Conservation (phyloP, 106 monocot genomes). For the Platanthera guangdongensis region DNA sequence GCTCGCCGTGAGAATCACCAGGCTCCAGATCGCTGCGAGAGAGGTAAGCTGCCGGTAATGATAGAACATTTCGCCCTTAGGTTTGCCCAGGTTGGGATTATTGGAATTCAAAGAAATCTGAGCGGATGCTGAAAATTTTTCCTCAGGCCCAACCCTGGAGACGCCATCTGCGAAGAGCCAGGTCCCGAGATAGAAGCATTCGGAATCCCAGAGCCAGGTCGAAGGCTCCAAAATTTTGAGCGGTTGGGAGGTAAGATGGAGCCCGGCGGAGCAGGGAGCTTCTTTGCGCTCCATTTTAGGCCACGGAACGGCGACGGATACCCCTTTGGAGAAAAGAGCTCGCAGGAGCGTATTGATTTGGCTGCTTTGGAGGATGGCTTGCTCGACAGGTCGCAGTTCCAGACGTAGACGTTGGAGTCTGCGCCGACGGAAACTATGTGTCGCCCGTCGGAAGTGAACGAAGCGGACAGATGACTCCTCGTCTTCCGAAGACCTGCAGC, state of each 20-base stretch:
- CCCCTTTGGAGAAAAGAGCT: slow-evolving; percentile 60
- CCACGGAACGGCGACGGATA: slow-evolving; percentile 55
- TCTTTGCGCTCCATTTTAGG: slow-evolving; percentile 21
- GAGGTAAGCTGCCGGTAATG: slow-evolving; percentile 7
- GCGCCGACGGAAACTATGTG: slow-evolving; percentile 64
- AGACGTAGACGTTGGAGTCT: slow-evolving; percentile 67
- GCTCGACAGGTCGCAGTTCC: slow-evolving; percentile 37
- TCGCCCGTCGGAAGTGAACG: slow-evolving; percentile 75
- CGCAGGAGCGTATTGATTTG: slow-evolving; percentile 42
- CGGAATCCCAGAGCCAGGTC: slow-evolving; percentile 31
- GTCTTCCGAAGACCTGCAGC: slow-evolving; percentile 49
- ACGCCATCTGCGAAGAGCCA: slow-evolving; percentile 44
- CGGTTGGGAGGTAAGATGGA: slow-evolving; percentile 6
- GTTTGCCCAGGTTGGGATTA: not conserved
- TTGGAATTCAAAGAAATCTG: not conserved
- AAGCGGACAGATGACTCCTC: slow-evolving; percentile 46
- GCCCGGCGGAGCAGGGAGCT: not conserved
- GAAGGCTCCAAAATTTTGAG: slow-evolving; percentile 24
- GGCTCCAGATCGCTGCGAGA: slow-evolving; percentile 38
- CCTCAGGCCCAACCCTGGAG: slow-evolving; percentile 62
- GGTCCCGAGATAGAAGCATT: slow-evolving; percentile 34
- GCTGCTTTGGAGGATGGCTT: slow-evolving; percentile 11
- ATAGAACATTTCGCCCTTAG: slow-evolving; percentile 1
- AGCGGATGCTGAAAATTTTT: slow-evolving; percentile 33
- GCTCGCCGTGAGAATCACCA: slow-evolving; percentile 66